Percentiles rank a stretch among this genome's conserved stretches.
Evolutionary conservation across 306 rosid genomes (phyloP).

Genomic region (Pyrus communis): DNA sequence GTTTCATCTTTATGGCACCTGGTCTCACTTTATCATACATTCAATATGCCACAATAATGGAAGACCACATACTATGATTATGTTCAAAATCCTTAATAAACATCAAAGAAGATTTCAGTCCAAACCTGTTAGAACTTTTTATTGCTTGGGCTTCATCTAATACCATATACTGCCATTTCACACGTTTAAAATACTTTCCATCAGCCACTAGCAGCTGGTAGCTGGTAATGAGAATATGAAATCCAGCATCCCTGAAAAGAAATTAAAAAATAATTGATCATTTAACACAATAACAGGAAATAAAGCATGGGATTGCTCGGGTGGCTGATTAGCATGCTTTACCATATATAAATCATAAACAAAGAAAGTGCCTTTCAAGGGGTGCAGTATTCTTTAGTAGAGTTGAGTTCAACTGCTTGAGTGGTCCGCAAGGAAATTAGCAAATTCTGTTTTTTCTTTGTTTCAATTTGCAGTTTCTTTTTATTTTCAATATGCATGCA

Average conservation of each 20-base stretch:
- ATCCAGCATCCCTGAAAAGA: constrained; percentile 79
- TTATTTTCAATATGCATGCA: neutral
- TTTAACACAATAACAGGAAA: neutral
- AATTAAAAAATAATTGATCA: neutral
- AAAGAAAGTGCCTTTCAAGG: neutral
- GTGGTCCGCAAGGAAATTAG: neutral
- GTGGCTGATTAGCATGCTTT: neutral
- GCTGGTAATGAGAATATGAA: constrained; percentile 92
- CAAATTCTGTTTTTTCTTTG: neutral
- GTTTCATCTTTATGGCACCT: neutral
- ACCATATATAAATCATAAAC: neutral
- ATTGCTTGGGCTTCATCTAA: constrained; percentile 99
- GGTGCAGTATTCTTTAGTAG: neutral
- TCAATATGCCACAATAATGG: neutral
- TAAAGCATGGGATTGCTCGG: neutral
- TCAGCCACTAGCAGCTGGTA: constrained; percentile 88
- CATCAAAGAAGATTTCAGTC: constrained; percentile 6
- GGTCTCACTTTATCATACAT: neutral
- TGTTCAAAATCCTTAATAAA: neutral
- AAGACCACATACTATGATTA: neutral
- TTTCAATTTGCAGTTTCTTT: neutral
- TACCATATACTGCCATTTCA: constrained; percentile 99
- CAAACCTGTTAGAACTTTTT: constrained; percentile 83
- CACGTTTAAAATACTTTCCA: constrained; percentile 82
- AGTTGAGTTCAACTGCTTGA: neutral